Evolutionary conservation across 129 eudicot species (phyloP), one percentile per base, ranked within the genome.

Genomic region (Pulicaria dysenterica): DNA sequence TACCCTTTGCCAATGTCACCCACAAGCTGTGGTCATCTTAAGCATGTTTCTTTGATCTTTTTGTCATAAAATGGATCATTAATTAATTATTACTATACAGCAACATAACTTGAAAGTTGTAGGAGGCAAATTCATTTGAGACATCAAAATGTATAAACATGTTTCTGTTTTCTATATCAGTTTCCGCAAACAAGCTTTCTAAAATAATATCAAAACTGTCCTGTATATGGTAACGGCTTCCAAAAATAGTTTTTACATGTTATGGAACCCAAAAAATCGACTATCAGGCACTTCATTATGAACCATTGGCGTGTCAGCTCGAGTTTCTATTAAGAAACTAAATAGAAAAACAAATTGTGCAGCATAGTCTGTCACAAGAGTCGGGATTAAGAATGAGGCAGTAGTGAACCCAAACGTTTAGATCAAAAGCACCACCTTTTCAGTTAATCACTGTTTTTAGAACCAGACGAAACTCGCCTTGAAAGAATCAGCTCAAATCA

Each of bases 181-280:
- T 24, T 13, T 13, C 45, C 36, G 37, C 34, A 39, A 39, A 61
- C 60, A 39, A 50, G 42, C 39, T 14, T n/a, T 14, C 54, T 47
- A 66, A 39, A 64, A 5, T 8, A 65, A 51, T 6, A 65, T 74
- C 44, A 74, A 64, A 14, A 54, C 42, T n/a, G 31, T 24, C 31
- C 31, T 24, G n/a, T n/a, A n/a, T n/a, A 24, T 24, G 2, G 31
- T 24, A 24, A 24, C 31, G 31, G 31, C 31, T 24, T 24, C 31
- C 31, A 24, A 24, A 24, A 53, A 14, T 24, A n/a, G 39, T 62
- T 54, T 44, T 47, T 19, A 31, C 16, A 42, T 36, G 37, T 44
- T 58, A 44, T 31, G 7, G 58, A 4, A 42, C 42, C 64, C 66
- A 34, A 55, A 55, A 13, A 41, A 19, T 40, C 6, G 14, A 42